Evolutionary conservation across 1,139 yeast genomes (phyloP), one percentile per base, ranked within the genome.

Genomic region (Insectozyma bohioensis): DNA sequence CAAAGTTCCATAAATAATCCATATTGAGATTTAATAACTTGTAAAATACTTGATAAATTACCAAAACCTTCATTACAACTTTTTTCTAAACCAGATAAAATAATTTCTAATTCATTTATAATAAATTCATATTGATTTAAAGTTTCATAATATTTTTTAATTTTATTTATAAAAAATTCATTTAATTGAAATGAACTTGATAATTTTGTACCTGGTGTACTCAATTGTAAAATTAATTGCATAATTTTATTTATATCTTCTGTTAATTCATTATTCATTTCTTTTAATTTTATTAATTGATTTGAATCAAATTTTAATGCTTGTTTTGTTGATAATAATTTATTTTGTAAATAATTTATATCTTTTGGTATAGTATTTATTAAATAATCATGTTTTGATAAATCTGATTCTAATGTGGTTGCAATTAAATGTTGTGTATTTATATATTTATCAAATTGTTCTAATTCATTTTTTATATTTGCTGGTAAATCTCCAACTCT

Each of bases 1-100:
- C 96, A 90, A 33, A 88, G 70, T 49, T 88, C 95, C 90, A 92
- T 85, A 58, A 90, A 90, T 43, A 90, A 67, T 36, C 72, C 69
- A 56, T 87, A 87, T 60, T 90, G 97, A 46, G 84, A 87, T 46
- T 81, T 79, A 20, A 92, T 71, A 0, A 95, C 84, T 29, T 71
- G 70, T 18, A 82, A 72, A 14, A 85, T 69, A 44, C 66, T 68
- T 39, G 73, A 72, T 36, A 82, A 64, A 12, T 78, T 77, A 28
- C 75, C 76, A 37, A 67, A 62, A 6, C 74, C 72, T 42, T 73
- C 67, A 39, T 65, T 58, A 42, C 72, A 58, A 41, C 56, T 60
- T 33, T 58, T 61, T 51, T 73, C 80, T 54, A 67, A 60, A 11
- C 65, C 71, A 30, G 49, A 55, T 44, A 61, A 58, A 29, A 56